These are phyloP conservation scores for Coleophoma crateriformis DNA, from an alignment of 2,329 filamentous ascomycete genomes.

Conservation along the genomic window DNA sequence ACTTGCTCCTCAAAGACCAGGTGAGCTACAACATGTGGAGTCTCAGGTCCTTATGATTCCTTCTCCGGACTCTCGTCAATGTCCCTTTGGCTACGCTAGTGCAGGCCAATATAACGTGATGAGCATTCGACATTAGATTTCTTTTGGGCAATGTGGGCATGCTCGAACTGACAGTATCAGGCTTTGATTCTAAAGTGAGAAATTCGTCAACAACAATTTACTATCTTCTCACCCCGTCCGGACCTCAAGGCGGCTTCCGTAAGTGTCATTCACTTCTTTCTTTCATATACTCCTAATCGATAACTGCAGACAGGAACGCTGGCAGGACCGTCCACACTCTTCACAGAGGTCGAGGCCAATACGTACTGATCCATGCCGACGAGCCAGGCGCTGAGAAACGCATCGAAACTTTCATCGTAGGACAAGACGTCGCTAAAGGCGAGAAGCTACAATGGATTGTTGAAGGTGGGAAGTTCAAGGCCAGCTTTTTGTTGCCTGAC, in stretches of 20 bases:
- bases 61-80: background rate
- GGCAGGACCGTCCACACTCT: constrained; percentile 60
- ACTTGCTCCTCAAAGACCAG: constrained; percentile 24
- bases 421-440: constrained; percentile 47
- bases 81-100: too few relatives aligned
- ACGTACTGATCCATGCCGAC: constrained; percentile 58
- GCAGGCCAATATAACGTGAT: too few relatives aligned
- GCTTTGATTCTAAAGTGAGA: constrained; percentile 36
- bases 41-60: too few relatives aligned
- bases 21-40: constrained; percentile 1
- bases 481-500: constrained; percentile 51
- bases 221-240: constrained; percentile 54
- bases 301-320: constrained; percentile 43
- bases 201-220: constrained; percentile 56
- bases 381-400: constrained; percentile 35
- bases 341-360: constrained; percentile 56
- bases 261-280: too few relatives aligned
- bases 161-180: constrained; percentile 19
- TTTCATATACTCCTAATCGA: too few relatives aligned
- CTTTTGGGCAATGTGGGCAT: too few relatives aligned
- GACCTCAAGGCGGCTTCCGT: constrained; percentile 52
- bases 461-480: constrained; percentile 63
- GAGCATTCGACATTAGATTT: too few relatives aligned
- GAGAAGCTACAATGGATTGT: constrained; percentile 66
- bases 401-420: constrained; percentile 62